Conservation (phyloP, 2,329 filamentous ascomycete genomes). For the Amylocarpus encephaloides region DNA sequence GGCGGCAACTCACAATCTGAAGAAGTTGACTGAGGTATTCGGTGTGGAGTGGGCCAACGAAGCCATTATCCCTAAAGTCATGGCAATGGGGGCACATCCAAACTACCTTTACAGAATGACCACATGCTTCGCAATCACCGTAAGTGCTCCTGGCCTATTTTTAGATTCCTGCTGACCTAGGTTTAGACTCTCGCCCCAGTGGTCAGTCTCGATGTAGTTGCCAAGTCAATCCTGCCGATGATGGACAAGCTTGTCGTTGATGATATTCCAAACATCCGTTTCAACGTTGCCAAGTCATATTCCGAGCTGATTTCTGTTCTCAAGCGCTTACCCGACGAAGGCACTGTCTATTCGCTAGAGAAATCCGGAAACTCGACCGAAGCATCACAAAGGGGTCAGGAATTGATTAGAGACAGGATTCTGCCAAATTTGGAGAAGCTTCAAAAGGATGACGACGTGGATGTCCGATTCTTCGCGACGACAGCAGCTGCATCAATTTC, state of each 20-base stretch:
- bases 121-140: conserved; percentile 97
- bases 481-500: conserved; percentile 60
- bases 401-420: conserved; percentile 80
- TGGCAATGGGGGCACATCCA: conserved; percentile 95
- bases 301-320: conserved; percentile 84
- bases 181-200: conserved; percentile 83
- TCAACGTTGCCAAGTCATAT: conserved; percentile 99
- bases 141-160: conserved; percentile 46
- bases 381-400: conserved; percentile 65
- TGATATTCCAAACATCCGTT: conserved; percentile 97
- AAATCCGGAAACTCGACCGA: conserved; percentile 59
- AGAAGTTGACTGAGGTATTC: conserved; percentile 98
- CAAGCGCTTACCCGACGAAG: conserved; percentile 81
- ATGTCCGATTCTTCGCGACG: conserved; percentile 95
- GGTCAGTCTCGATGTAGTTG: conserved; percentile 88
- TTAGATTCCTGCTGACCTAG: conserved; percentile 24
- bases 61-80: conserved; percentile 96
- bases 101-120: conserved; percentile 99
- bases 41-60: conserved; percentile 96
- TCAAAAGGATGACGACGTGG: conserved; percentile 94
- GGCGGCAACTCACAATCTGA: conserved; percentile 92
- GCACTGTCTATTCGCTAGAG: conserved; percentile 78
- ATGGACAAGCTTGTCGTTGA: conserved; percentile 89
- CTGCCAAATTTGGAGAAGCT: conserved; percentile 89
- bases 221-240: conserved; percentile 89